Evolutionary conservation across 768 basidiomycete species (phyloP), one percentile per base, ranked within the genome.

Genomic region (Pleurotus giganteus): DNA sequence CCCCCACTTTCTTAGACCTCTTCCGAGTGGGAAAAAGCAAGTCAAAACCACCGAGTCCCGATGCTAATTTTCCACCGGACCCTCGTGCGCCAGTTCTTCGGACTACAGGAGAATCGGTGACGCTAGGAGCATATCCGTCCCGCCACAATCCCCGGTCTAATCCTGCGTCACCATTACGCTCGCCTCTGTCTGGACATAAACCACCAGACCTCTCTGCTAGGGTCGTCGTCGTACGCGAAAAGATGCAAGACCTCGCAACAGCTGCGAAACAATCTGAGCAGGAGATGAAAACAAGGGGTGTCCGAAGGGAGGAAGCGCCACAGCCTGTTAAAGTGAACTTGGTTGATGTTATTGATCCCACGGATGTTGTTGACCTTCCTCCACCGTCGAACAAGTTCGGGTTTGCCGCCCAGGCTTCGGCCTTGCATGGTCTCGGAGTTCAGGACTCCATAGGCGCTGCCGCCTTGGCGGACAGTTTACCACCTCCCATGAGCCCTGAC

Each of bases 181-280:
- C 66, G 58, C 17, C 62, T 63, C n/a, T 51, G 31, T 8, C 49
- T 8, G 62, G 62, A 21, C 68, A 60, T 2, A 55, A 71, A 19
- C 63, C 71, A 1, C 71, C 74, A 41, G 74, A 77, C 53, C 69
- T 69, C 3, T 69, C 73, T 53, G 80, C 83, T 42, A 77, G 86
- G 36, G 91, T 94, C 0, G 89, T 91, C 0, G 91, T 94, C 21
- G 86, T 93, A 42, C 81, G 91, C 41, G 91, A 94, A 67, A 86
- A 84, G 65, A 83, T 94, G 82, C 74, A 79, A 27, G 86, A 93
- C 58, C 69, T 93, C 45, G 75, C 70, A 37, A 70, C 75, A 41
- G 91, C 90, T 26, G 88, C 87, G 12, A 86, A 83, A 64, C 86
- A 89, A 64, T 86, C 85, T 7, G 87, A 91, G 61, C 78, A 83